Percentiles rank a stretch among this genome's conserved stretches.
Evolutionary conservation across 2,329 filamentous ascomycete genomes (phyloP).

Genomic region (Cladosporium cucumerinum): DNA sequence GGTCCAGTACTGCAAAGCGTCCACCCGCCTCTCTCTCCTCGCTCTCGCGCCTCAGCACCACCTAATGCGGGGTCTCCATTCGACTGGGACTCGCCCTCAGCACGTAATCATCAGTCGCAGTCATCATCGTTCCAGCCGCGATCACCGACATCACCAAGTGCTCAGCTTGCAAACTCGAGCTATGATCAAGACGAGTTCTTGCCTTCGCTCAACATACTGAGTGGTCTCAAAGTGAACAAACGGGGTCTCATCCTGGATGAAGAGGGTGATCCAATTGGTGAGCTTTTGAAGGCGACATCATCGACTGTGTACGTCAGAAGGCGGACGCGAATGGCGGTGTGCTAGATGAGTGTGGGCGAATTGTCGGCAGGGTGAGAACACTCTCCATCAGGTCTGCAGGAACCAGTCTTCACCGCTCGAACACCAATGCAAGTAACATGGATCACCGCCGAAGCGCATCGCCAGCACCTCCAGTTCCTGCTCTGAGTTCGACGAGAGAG

Average conservation of each 20-base stretch:
- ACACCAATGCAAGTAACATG: not conserved
- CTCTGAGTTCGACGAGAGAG: not conserved
- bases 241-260: slow-evolving; percentile 49
- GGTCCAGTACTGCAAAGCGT: not conserved
- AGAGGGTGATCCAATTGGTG: slow-evolving; percentile 48
- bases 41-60: not conserved
- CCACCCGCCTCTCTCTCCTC: not conserved
- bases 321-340: slow-evolving; percentile 48
- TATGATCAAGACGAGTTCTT: not conserved
- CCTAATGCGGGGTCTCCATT: not conserved
- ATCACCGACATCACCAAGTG: not conserved
- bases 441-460: not conserved
- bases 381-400: not conserved
- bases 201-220: slow-evolving; percentile 43
- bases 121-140: not conserved
- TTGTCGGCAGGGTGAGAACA: slow-evolving; percentile 38
- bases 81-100: not conserved
- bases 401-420: not conserved
- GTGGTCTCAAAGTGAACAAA: slow-evolving; percentile 55
- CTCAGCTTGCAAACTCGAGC: not conserved
- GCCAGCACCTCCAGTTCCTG: not conserved
- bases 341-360: slow-evolving; percentile 46
- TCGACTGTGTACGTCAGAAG: slow-evolving; percentile 45
- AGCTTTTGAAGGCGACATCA: slow-evolving; percentile 45
- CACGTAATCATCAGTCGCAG: not conserved